These are phyloP conservation scores for Blakeslea trispora DNA, from an alignment of 371 early-diverging fungal species.

Conservation along the genomic window DNA sequence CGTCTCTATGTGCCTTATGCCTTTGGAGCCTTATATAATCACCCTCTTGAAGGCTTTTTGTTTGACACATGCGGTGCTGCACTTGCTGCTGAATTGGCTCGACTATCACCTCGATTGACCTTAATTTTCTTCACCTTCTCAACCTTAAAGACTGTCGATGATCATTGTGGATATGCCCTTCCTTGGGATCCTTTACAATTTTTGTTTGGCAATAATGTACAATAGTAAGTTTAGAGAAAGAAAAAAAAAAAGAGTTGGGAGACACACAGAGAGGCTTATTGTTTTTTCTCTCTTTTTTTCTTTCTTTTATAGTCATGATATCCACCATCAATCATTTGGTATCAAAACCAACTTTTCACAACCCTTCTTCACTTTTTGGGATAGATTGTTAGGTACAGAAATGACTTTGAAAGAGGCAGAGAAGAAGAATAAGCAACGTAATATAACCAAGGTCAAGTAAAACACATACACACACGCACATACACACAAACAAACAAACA, in stretches of 20 bases:
- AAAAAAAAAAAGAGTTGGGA: background rate
- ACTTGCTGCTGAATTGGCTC: conserved; percentile 62
- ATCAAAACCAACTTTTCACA: conserved; percentile 68
- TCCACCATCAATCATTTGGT: conserved; percentile 68
- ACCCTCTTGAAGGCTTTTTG: conserved; percentile 76
- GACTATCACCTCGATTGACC: conserved; percentile 70
- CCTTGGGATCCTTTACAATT: conserved; percentile 76
- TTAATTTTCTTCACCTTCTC: conserved; percentile 73
- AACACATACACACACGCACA: background rate
- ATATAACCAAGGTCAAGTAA: background rate
- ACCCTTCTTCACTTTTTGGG: conserved; percentile 83
- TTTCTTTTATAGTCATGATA: conserved; percentile 56
- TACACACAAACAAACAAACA: no score
- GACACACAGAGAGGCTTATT: no score
- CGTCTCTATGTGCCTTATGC: conserved; percentile 77
- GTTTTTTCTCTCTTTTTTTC: no score
- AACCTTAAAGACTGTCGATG: conserved; percentile 80
- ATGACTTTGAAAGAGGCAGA: conserved; percentile 24
- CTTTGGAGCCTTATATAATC: conserved; percentile 82
- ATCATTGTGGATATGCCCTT: conserved; percentile 81
- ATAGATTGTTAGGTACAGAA: conserved; percentile 41
- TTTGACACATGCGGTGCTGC: conserved; percentile 75
- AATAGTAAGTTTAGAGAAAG: conserved; percentile 52
- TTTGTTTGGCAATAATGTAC: conserved; percentile 71
- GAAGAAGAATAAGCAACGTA: conserved; percentile 11